phyloP scores from a whole-genome alignment of 176 grass and related monocot genomes.

The Oryza punctata region DNA sequence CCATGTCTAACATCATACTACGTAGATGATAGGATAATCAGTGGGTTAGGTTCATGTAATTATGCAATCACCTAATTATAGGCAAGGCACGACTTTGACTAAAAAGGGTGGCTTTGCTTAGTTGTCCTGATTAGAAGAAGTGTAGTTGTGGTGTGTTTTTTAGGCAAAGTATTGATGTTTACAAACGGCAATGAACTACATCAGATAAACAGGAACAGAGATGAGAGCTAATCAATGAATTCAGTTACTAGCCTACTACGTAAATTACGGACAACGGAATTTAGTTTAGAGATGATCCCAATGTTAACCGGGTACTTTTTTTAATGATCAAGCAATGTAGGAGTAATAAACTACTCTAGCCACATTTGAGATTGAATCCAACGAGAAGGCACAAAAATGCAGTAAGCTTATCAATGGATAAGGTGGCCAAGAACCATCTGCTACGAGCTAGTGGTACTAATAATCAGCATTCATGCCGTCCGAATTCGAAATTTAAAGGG shows the following conservation, averaged over 20 bases:
- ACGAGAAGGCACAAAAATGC: background rate
- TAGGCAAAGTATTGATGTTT: background rate
- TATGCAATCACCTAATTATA: constrained; percentile 37
- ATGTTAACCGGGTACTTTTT: background rate
- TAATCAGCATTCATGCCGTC: background rate
- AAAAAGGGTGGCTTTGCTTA: background rate
- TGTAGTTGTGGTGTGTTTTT: background rate
- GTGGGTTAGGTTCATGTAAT: constrained; percentile 49
- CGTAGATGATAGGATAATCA: background rate
- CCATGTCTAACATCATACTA: background rate
- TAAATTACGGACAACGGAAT: background rate
- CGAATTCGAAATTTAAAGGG: background rate
- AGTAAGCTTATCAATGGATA: background rate
- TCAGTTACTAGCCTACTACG: background rate
- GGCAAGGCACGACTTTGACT: constrained; percentile 32
- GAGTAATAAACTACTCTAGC: background rate
- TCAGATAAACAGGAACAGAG: background rate
- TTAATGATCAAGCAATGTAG: too few species aligned
- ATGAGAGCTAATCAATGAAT: background rate
- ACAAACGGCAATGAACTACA: background rate
- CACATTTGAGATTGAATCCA: background rate
- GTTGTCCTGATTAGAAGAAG: background rate
- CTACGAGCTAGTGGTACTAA: background rate
- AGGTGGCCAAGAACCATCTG: background rate
- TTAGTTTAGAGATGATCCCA: background rate